Base-by-base conservation (phyloP, 805 yeast species). In the Metschnikowia gelsemii region DNA sequence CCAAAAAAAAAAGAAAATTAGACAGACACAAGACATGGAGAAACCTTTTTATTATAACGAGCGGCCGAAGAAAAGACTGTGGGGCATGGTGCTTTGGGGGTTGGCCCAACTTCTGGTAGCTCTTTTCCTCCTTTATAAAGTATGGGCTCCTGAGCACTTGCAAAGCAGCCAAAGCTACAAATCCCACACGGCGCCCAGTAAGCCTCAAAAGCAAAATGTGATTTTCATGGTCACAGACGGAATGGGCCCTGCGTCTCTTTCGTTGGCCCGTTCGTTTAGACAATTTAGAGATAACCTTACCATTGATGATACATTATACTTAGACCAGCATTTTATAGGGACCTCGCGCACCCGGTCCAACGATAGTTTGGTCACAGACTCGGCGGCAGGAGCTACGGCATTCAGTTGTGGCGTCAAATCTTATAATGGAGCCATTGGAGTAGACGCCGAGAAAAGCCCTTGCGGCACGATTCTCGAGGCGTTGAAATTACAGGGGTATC, bases 321-420 rank as follows among this genome's bases (percentile, higher is more conserved):
- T 89, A 21, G 96, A 89, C 62, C 68, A 75, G 45, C 78, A 82
- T 58, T 64, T 88, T 34, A 75, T 89, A 38, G 98, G 98, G 20
- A 75, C 85, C 18, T 84, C 95, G 7, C 75, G 97, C 52, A 90
- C 98, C 0, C 73, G 89, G 47, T 85, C 96, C 13, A 78, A 79
- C 19, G 70, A 73, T 49, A 84, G 95, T 1, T 69, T 86, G 54
- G 78, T 90, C 45, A 90, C 98, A 0, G 98, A 90, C 61, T 86
- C 96, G 21, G 98, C 98, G 8, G 98, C 98, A 2, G 97, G 96
- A 12, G 98, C 96, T 12, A 88, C 96, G 11, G 96, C 96, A 1
- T 90, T 89, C 56, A 73, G 95, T 0, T 87, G 96, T 62, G 91
- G 81, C 5, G 57, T 80, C 54, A 90, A 90, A 67, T 69, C 89